Conservation (phyloP, 2,329 filamentous ascomycete genomes). For the Fusarium nematophilum region DNA sequence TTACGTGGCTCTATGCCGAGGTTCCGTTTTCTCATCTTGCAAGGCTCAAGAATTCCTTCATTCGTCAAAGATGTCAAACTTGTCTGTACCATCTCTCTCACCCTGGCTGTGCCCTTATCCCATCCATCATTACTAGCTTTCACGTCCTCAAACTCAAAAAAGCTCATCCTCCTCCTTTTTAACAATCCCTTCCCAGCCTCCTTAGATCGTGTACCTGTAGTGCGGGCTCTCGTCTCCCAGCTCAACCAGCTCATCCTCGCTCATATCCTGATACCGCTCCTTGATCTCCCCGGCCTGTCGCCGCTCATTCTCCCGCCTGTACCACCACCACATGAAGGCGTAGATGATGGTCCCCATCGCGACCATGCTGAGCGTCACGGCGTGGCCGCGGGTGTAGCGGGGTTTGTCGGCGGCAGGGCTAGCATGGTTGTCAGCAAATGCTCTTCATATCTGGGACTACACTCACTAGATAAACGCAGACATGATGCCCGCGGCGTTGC, state of each 20-base stretch:
- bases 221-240: constrained; percentile 64
- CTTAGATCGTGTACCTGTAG: constrained; percentile 58
- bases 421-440: constrained; percentile 20
- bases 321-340: constrained; percentile 65
- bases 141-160: background rate
- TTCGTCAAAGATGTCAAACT: background rate
- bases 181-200: background rate
- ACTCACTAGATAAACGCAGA: constrained; percentile 72
- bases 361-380: constrained; percentile 69
- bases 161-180: background rate
- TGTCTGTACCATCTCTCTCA: background rate
- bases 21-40: no score
- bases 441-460: background rate
- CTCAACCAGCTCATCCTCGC: constrained; percentile 61
- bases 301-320: constrained; percentile 58
- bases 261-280: constrained; percentile 53
- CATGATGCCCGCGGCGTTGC: constrained; percentile 79
- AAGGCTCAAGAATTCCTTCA: no score
- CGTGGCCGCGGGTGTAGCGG: constrained; percentile 71
- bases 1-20: no score
- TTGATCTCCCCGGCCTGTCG: constrained; percentile 54
- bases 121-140: background rate
- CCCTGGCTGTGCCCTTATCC: background rate
- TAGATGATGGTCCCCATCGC: constrained; percentile 65
- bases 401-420: constrained; percentile 62